Evolutionary conservation across 495 filamentous ascomycete species (phyloP).

Genomic region (Hyaloscypha finlandica): DNA sequence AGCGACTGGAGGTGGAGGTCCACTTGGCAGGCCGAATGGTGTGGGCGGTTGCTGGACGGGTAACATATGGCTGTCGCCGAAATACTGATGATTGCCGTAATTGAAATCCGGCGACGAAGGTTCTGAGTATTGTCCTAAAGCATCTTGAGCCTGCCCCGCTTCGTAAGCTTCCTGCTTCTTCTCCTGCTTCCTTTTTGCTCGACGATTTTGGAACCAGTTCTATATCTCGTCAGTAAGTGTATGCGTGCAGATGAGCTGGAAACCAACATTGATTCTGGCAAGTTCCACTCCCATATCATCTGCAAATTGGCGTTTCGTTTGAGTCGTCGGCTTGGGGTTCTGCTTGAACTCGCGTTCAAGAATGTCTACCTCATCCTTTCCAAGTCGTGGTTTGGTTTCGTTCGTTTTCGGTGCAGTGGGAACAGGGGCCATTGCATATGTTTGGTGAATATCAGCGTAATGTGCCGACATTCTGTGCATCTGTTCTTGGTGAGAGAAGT

Average conservation of each 20-base stretch:
- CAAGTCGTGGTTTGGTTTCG: conserved; percentile 67
- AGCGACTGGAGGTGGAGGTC: conserved; percentile 28
- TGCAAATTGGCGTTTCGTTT: conserved; percentile 72
- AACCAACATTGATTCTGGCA: conserved; percentile 73
- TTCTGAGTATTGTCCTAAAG: conserved; percentile 27
- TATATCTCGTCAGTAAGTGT: conserved; percentile 34
- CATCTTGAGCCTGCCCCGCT: conserved; percentile 25
- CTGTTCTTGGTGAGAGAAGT: conserved; percentile 17
- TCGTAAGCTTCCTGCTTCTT: conserved; percentile 33
- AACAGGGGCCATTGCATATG: conserved; percentile 17
- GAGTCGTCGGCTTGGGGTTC: conserved; percentile 77
- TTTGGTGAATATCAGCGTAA: conserved; percentile 16
- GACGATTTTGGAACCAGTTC: conserved; percentile 93
- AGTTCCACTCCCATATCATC: conserved; percentile 71
- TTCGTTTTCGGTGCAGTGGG: conserved; percentile 24
- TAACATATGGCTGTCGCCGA: conserved; percentile 12
- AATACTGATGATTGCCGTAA: conserved; percentile 11
- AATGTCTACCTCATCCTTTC: conserved; percentile 79
- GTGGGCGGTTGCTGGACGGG: conserved; percentile 15
- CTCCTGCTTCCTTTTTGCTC: conserved; percentile 41
- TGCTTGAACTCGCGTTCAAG: conserved; percentile 74
- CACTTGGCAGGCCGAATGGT: conserved; percentile 6
- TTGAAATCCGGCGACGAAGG: conserved; percentile 31
- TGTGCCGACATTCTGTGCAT: conserved; percentile 13
- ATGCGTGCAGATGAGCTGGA: neutral